Evolutionary conservation across 495 filamentous ascomycete species (phyloP), one percentile per base, ranked within the genome.

Genomic region (Daldinia caldariorum): DNA sequence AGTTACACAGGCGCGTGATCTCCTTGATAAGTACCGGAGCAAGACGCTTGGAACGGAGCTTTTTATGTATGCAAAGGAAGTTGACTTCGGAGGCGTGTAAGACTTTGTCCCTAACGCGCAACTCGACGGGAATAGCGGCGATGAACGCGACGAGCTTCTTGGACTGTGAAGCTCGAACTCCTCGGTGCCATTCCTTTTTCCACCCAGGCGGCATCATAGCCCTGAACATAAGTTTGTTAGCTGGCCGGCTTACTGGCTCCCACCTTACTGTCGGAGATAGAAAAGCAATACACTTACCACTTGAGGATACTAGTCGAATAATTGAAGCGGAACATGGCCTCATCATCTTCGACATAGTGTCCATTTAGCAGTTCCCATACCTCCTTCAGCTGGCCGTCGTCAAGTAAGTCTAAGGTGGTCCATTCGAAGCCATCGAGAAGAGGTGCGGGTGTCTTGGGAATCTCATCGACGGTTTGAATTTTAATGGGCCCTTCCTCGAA

Each of bases 51-150:
- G 90, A 88, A 45, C 96, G 91, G 8, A 99, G 88, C 80, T 97
- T 98, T 84, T 97, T 98, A 85, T 98, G 96, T 67, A 98, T 88
- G 77, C 93, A 96, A 58, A 99, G 90, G 83, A 97, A 98, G 81
- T 99, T 98, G 81, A 98, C 94, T 77, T 99, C 95, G 35, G 91
- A 94, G 60, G 89, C 89, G 58, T 89, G 88, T 70, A 98, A 78
- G 51, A 85, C 80, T 54, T 91, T 91, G 51, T 89, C 83, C 31
- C 94, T 92, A 20, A 98, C 90, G 54, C 91, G 92, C 31, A 98
- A 80, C 51, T 88, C 84, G 47, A 92, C 88, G 1, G 96, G 95
- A 7, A 97, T 90, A 69, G 92, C 95, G 47, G 92, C 94, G 65
- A 99, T 98, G 77, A 97, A 97, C 51, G 93, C 95, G 60, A 97